Evolutionary conservation across 768 basidiomycete genomes (phyloP).

Genomic region (Amanita subjunquillea): DNA sequence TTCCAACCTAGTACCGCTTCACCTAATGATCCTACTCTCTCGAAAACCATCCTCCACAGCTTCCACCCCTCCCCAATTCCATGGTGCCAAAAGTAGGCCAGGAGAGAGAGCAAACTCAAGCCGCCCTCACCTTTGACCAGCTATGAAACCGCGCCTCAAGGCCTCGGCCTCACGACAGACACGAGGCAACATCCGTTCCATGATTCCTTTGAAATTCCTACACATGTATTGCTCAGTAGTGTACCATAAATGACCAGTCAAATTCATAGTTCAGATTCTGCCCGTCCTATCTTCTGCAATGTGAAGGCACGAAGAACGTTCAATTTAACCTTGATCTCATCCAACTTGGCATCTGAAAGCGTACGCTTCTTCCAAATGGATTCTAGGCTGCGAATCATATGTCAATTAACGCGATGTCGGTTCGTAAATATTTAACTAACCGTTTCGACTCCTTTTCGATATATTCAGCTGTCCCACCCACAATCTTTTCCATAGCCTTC

Average conservation of each 20-base stretch:
- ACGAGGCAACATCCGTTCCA: neutral
- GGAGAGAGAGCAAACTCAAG: conserved; percentile 24
- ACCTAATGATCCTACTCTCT: neutral
- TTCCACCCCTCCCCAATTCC: neutral
- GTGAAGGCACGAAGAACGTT: conserved; percentile 72
- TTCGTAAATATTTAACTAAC: conserved; percentile 27
- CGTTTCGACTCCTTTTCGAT: conserved; percentile 78
- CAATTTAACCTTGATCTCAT: conserved; percentile 87
- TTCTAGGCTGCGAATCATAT: conserved; percentile 40
- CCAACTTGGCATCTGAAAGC: conserved; percentile 71
- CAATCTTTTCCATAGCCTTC: conserved; percentile 83
- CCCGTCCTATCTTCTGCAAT: conserved; percentile 25
- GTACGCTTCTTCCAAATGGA: conserved; percentile 71
- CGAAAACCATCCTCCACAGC: conserved; percentile 1
- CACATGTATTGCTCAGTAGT: neutral
- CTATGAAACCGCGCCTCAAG: no score
- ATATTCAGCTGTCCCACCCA: conserved; percentile 61
- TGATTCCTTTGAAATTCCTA: neutral
- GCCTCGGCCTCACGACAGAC: no score
- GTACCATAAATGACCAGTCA: neutral
- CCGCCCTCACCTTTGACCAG: conserved; percentile 10
- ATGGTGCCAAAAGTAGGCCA: conserved; percentile 4
- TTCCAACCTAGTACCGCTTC: neutral
- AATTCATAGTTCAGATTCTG: conserved; percentile 35
- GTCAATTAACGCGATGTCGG: conserved; percentile 10